phyloP scores from a whole-genome alignment of 2,329 filamentous ascomycete species.

The Berkeleyomyces basicola region DNA sequence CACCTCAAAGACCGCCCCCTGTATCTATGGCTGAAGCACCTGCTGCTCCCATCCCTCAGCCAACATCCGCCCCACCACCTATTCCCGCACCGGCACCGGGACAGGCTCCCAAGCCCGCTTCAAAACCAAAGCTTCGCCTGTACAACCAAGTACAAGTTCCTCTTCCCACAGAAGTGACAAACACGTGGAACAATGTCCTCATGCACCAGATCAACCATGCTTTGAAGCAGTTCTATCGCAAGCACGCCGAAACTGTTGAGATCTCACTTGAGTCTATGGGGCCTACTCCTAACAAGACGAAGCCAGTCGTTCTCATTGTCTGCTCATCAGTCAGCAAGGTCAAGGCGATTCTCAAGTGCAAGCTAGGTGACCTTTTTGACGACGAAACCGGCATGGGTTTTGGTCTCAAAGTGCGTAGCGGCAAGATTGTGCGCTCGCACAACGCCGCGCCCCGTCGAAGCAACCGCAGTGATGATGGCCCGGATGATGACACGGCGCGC shows the following conservation, averaged over 20 bases:
- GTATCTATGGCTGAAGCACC: background rate
- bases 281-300: slow-evolving; percentile 45
- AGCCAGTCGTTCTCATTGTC: slow-evolving; percentile 59
- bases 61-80: background rate
- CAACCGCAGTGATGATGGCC: background rate
- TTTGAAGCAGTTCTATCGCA: slow-evolving; percentile 52
- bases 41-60: background rate
- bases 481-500: slow-evolving; percentile 25
- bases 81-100: background rate
- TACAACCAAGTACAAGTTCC: slow-evolving; percentile 45
- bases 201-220: slow-evolving; percentile 60
- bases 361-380: slow-evolving; percentile 49
- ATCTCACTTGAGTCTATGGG: slow-evolving; percentile 64
- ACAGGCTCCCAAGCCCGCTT: background rate
- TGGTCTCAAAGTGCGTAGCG: slow-evolving; percentile 54
- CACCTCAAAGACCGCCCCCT: background rate
- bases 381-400: slow-evolving; percentile 33
- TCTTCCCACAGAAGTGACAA: slow-evolving; percentile 42
- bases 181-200: slow-evolving; percentile 54
- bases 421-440: slow-evolving; percentile 47
- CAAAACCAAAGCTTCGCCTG: slow-evolving; percentile 32
- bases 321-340: slow-evolving; percentile 62
- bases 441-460: slow-evolving; percentile 25
- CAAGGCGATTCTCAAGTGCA: slow-evolving; percentile 51
- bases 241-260: slow-evolving; percentile 59